Evolutionary conservation across 2,329 filamentous ascomycete species (phyloP).

Genomic region (Stenocarpella maydis): DNA sequence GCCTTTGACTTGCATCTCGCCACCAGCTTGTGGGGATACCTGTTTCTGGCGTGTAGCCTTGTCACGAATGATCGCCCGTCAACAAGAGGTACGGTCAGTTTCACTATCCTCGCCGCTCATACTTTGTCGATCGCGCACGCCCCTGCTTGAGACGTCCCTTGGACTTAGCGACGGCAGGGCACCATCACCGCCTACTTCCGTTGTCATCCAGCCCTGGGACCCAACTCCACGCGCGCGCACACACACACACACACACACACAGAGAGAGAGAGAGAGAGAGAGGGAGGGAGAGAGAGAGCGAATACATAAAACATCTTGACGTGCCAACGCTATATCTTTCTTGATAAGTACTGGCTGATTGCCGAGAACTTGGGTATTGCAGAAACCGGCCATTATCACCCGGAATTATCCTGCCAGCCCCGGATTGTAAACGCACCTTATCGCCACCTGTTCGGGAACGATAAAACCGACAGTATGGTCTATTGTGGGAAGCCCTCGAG

Average conservation of each 20-base stretch:
- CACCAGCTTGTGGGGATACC: constrained; percentile 16
- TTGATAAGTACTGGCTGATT: constrained; percentile 5
- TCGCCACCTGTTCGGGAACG: not conserved
- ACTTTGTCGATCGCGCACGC: constrained; percentile 23
- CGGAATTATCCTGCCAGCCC: not conserved
- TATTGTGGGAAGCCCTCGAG: constrained; percentile 72
- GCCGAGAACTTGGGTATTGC: not conserved
- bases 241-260: too few species aligned
- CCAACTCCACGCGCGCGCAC: too few species aligned
- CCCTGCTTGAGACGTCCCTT: constrained; percentile 21
- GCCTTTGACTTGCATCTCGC: constrained; percentile 4
- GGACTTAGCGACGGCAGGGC: not conserved
- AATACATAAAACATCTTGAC: constrained; percentile 10
- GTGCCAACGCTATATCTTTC: not conserved
- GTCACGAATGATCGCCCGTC: constrained; percentile 21
- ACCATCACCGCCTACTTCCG: not conserved
- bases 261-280: too few species aligned
- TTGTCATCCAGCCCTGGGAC: constrained; percentile 4
- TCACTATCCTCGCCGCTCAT: constrained; percentile 21
- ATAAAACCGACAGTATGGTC: constrained; percentile 58
- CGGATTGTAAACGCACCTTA: not conserved
- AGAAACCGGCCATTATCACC: not conserved
- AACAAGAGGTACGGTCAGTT: constrained; percentile 24
- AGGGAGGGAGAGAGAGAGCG: too few species aligned
- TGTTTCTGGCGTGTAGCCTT: constrained; percentile 1